phyloP scores from a whole-genome alignment of 2,329 filamentous ascomycete species.

The Cercospora sp. region DNA sequence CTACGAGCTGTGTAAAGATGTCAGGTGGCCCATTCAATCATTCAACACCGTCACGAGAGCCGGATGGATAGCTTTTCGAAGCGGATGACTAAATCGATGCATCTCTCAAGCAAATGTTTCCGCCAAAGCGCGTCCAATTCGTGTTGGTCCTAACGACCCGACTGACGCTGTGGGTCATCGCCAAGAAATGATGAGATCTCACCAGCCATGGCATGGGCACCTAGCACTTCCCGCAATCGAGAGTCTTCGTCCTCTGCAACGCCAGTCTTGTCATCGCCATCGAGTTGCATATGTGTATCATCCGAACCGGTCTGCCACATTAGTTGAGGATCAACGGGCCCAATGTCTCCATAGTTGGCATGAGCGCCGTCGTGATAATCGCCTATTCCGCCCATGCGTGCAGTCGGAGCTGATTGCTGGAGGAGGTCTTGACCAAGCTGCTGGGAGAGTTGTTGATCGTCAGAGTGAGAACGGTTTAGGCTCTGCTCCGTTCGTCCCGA shows the following conservation, averaged over 20 bases:
- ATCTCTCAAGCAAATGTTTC: not conserved
- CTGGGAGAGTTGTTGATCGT: conserved; percentile 1
- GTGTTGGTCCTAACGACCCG: not conserved
- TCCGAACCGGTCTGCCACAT: conserved; percentile 10
- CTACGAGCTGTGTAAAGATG: too few species aligned
- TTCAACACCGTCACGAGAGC: not conserved
- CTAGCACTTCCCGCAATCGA: conserved; percentile 7
- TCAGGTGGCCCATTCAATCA: too few species aligned
- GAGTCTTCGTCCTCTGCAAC: conserved; percentile 9
- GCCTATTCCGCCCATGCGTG: conserved; percentile 37
- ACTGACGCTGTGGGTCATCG: conserved; percentile 5
- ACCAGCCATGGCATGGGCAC: conserved; percentile 5
- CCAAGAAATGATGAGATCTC: conserved; percentile 11
- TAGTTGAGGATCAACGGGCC: conserved; percentile 12
- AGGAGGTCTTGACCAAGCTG: conserved; percentile 12
- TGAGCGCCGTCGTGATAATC: conserved; percentile 1
- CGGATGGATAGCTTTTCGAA: not conserved
- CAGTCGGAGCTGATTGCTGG: conserved; percentile 19
- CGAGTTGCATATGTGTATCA: conserved; percentile 6
- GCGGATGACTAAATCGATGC: not conserved
- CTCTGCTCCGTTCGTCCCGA: not conserved
- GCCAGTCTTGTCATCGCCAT: not conserved
- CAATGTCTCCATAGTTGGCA: conserved; percentile 1
- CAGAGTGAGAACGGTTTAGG: not conserved
- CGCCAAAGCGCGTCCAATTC: not conserved